Base-by-base conservation (phyloP, 1,139 yeast species). In the Diutina ranongensis region DNA sequence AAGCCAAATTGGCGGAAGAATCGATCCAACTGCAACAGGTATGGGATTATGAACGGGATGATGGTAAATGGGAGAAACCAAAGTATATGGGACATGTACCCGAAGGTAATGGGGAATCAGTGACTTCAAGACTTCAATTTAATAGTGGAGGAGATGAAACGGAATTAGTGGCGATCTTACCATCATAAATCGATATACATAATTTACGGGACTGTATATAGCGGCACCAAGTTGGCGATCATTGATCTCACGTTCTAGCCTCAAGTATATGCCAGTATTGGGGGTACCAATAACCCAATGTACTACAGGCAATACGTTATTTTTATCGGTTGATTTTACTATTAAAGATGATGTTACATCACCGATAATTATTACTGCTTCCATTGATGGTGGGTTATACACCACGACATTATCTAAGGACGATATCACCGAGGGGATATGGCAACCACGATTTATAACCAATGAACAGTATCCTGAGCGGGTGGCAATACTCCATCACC, bases 41-140 rank as follows among this genome's bases (percentile, higher is more conserved):
- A 1, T 83, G 88, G 85, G 85, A 83, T 55, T 74, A 64, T 52
- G 76, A 76, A 49, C 62, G 62, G 41, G 83, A 79, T 50, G 58
- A 60, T 35, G 52, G 60, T 20, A 75, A 69, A 53, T 80, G 84
- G 77, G 66, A 63, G 44, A 70, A 63, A 48, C 82, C 82, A 0
- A 61, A 64, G 0, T 77, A 76, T 22, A 7, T 32, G 28, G 45
- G 36, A 7, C 9, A 21, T 10, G 13, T 18, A 9, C 28, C 1
- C 19, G 20, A 13, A 3, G 31, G 19, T 20, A 19, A 15, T 19
- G 18, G 5, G 28, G 18, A 5, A 5, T 4, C 13, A 31, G 34
- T 9, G 13, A 4, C 13, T 5, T 31, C 34, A 31, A 5, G 34
- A 4, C 15, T 31, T 9, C 34, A 31, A 15, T 5, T 7, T 9